Conservation (phyloP, 257 asterid genomes). For the Solanum verrucosum region DNA sequence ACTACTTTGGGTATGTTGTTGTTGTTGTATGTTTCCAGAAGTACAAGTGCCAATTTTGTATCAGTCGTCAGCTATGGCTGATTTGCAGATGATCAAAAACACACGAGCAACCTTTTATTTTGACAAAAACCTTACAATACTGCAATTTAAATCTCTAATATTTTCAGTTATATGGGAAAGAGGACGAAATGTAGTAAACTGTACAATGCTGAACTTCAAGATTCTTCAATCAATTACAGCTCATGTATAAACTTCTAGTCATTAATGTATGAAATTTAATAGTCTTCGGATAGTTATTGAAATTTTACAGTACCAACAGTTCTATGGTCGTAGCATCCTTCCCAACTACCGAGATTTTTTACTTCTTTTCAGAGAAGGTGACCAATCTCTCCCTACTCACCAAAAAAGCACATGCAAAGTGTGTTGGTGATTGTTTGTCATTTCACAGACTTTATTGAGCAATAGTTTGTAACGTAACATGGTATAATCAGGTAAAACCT, state of each 20-base stretch:
- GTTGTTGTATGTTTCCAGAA: background rate
- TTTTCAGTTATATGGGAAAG: background rate
- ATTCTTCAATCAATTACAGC: background rate
- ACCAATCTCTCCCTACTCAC: background rate
- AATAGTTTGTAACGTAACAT: background rate
- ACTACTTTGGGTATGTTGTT: background rate
- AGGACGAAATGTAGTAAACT: background rate
- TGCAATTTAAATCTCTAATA: background rate
- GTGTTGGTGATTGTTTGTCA: background rate
- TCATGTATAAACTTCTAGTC: background rate
- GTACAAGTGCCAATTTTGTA: background rate
- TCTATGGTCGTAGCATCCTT: background rate
- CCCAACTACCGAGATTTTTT: background rate
- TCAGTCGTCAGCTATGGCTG: background rate
- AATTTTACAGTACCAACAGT: background rate
- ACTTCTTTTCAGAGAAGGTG: background rate
- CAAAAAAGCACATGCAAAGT: background rate
- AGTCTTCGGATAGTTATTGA: background rate
- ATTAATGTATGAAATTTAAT: background rate
- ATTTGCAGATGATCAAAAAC: background rate
- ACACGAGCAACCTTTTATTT: background rate
- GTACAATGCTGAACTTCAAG: background rate
- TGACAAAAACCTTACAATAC: background rate
- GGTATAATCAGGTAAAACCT: background rate
- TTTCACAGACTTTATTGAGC: background rate